Percentiles rank a stretch among this genome's conserved stretches.
phyloP scores from a whole-genome alignment of 805 yeast species.

The Candida lessepsii region DNA sequence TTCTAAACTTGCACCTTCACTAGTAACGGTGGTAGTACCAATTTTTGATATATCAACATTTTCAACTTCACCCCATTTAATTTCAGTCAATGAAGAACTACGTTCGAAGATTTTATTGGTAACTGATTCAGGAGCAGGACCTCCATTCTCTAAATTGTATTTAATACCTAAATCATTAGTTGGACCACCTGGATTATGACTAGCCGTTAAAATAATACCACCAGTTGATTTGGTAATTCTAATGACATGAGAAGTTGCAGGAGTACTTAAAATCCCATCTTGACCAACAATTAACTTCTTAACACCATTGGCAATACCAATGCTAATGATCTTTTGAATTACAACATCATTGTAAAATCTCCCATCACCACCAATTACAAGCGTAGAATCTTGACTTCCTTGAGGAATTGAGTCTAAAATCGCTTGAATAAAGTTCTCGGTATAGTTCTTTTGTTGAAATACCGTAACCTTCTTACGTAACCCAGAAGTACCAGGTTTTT shows the following conservation, averaged over 20 bases:
- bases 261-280: conserved; percentile 86
- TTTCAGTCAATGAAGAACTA: conserved; percentile 56
- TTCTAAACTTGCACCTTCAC: conserved; percentile 50
- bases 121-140: conserved; percentile 96
- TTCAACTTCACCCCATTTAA: conserved; percentile 56
- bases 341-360: conserved; percentile 84
- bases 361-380: conserved; percentile 97
- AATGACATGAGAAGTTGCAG: conserved; percentile 93
- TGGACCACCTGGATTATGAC: conserved; percentile 98
- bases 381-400: conserved; percentile 67
- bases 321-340: conserved; percentile 75
- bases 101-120: conserved; percentile 81
- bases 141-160: conserved; percentile 93
- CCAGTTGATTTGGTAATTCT: conserved; percentile 78
- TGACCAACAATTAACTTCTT: conserved; percentile 82
- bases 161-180: conserved; percentile 89
- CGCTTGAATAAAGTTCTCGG: conserved; percentile 92
- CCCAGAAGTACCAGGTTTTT: conserved; percentile 98
- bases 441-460: conserved; percentile 75
- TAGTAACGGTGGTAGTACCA: conserved; percentile 44
- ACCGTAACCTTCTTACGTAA: conserved; percentile 86
- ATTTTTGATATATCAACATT: conserved; percentile 59
- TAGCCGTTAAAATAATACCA: conserved; percentile 93
- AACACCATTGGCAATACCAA: conserved; percentile 91
- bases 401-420: conserved; percentile 86